Conservation (phyloP, 2,329 filamentous ascomycete species). For the Penicillium capsulatum region DNA sequence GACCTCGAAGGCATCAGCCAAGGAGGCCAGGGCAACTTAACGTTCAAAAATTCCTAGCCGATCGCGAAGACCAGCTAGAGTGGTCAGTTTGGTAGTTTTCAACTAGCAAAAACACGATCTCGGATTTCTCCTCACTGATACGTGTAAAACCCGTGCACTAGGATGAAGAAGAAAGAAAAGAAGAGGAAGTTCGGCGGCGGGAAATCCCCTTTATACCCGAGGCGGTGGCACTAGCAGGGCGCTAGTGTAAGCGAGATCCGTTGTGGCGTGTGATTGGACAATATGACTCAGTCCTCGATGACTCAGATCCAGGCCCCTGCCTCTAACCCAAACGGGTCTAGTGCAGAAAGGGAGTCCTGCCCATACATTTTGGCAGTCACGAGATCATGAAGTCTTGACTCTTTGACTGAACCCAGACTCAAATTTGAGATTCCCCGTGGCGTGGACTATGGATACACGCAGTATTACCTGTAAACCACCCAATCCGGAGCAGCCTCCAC, state of each 20-base stretch:
- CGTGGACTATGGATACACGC: no score
- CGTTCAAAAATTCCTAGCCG: constrained; percentile 75
- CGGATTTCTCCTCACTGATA: constrained; percentile 84
- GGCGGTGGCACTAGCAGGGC: constrained; percentile 21
- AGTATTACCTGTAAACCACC: no score
- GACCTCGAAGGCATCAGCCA: constrained; percentile 17
- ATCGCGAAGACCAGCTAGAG: constrained; percentile 67
- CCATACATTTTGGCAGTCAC: no score
- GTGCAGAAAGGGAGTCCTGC: no score
- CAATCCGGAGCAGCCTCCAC: no score
- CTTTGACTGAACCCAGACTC: no score
- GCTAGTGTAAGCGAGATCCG: constrained; percentile 34
- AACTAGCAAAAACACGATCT: constrained; percentile 87
- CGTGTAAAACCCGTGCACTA: constrained; percentile 67
- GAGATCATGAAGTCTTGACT: no score
- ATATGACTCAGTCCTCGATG: no score
- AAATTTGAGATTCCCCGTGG: no score
- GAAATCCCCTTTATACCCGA: constrained; percentile 20
- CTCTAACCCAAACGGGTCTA: no score
- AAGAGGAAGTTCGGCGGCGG: constrained; percentile 18
- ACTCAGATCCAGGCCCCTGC: no score
- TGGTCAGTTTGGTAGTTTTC: constrained; percentile 77
- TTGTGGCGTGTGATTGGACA: no score
- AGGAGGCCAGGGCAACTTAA: constrained; percentile 27
- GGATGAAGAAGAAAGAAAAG: constrained; percentile 40